A percentile compares a stretch with the other conserved stretches of the same genome.
Conservation (phyloP, 352 stramenopile genomes). For the Pythium grandisporangium region DNA sequence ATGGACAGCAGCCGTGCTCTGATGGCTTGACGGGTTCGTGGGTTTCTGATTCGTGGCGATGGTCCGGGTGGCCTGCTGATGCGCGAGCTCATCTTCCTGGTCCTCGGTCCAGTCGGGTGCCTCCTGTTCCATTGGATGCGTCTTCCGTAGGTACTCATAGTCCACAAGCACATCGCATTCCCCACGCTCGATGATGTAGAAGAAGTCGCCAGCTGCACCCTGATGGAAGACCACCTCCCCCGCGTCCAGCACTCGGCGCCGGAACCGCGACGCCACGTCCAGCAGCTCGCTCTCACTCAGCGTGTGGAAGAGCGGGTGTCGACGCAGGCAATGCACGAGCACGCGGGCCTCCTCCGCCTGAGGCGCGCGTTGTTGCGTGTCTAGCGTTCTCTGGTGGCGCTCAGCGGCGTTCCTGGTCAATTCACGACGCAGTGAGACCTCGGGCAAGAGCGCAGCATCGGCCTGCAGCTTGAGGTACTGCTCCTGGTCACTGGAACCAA, state of each 20-base stretch:
- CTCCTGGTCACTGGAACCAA: conserved; percentile 35
- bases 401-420: conserved; percentile 22
- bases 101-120: no score
- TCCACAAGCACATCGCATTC: conserved; percentile 81
- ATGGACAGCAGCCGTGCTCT: no score
- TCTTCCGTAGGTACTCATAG: conserved; percentile 59
- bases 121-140: no score
- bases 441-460: conserved; percentile 53
- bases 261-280: conserved; percentile 41
- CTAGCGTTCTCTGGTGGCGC: conserved; percentile 18
- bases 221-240: conserved; percentile 85
- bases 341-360: conserved; percentile 22
- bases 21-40: background rate
- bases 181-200: conserved; percentile 73
- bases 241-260: conserved; percentile 32
- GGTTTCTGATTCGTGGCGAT: background rate
- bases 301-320: conserved; percentile 77
- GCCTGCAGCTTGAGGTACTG: conserved; percentile 76
- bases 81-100: conserved; percentile 8
- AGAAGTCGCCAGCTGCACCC: conserved; percentile 59
- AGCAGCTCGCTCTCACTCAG: conserved; percentile 61
- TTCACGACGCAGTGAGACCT: conserved; percentile 48
- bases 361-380: conserved; percentile 20
- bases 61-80: conserved; percentile 6
- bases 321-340: conserved; percentile 61